Evolutionary conservation across 164 flowering plant species (phyloP), one percentile per base, ranked within the genome.

Genomic region (Vitis amurensis): DNA sequence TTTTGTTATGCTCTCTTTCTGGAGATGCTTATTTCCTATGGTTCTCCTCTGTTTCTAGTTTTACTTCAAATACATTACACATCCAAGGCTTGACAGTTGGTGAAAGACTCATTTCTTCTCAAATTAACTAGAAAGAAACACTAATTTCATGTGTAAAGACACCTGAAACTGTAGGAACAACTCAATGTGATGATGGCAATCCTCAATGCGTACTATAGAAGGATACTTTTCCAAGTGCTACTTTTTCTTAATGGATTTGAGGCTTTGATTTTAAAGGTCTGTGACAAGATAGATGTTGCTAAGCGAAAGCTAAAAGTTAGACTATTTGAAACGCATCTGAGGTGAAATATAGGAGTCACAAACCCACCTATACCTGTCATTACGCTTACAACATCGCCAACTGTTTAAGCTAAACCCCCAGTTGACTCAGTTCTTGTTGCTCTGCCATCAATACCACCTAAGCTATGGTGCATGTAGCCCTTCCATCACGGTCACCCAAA

Each of bases 231-330:
- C 62, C 16, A 23, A 63, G 48, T 59, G 79, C 88, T 66, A 82
- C 82, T 63, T 89, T 91, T 70, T 94, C 94, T 58, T 19, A 85
- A 61, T 37, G 97, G 87, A 71, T 84, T 89, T 70, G 91, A 91
- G 90, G 94, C 81, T 63, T 64, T 90, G 71, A 61, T 91, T 51
- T 67, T 78, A 17, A 93, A 91, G 71, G 91, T 93, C 47, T 93
- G 94, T 79, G 98, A 91, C 52, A 91, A 86, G 82, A 89, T 94
- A 29, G 79, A 87, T 74, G 70, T 93, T 70, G 97, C 94, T 56
- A 94, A 91, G 77, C 84, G 89, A 60, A 93, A 91, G 74, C 63
- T 93, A 48, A 93, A 91, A 91, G 98, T 89, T 71, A 98, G 99
- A 64, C 88, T 81, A 67, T 93, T 95, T 75, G 96, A 95, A 78